A percentile compares a stretch with the other conserved stretches of the same genome.
phyloP scores from a whole-genome alignment of 163 green algal species.

The Scenedesmus sp. region DNA sequence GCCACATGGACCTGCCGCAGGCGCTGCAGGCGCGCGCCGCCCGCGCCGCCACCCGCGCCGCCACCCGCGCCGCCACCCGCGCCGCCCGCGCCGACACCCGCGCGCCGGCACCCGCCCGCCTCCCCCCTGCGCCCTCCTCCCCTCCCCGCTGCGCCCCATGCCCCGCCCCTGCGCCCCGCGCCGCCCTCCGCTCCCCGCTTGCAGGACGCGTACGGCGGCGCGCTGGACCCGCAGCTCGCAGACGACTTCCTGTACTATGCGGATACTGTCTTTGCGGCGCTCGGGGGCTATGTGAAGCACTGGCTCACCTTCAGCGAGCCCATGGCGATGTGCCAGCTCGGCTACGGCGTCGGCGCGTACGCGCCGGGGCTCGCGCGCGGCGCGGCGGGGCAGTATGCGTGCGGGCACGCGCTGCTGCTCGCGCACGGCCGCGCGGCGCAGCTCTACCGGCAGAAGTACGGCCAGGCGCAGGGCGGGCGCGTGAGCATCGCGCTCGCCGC shows the following conservation, averaged over 20 bases:
- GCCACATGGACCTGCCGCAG: conserved; percentile 63
- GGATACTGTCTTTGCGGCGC: conserved; percentile 33
- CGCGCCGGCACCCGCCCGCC: too few relatives aligned
- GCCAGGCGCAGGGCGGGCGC: conserved; percentile 26
- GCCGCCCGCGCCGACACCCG: too few relatives aligned
- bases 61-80: too few relatives aligned
- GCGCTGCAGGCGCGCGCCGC: conserved; percentile 42
- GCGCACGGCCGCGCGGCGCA: conserved; percentile 64
- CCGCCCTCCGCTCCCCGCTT: background rate
- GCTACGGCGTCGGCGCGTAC: conserved; percentile 43
- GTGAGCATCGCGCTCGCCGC: conserved; percentile 47
- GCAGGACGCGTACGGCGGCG: conserved; percentile 55
- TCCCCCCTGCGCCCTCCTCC: too few relatives aligned
- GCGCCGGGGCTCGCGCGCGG: conserved; percentile 38
- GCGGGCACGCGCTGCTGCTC: conserved; percentile 65
- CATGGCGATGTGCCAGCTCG: conserved; percentile 51
- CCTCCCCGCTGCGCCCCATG: too few relatives aligned
- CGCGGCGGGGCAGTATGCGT: conserved; percentile 38
- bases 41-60: too few relatives aligned
- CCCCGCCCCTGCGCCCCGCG: background rate
- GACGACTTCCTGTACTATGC: conserved; percentile 67
- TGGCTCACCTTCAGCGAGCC: conserved; percentile 71
- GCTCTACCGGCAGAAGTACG: conserved; percentile 49
- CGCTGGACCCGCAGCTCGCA: conserved; percentile 47
- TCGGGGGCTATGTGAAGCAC: conserved; percentile 37